Evolutionary conservation across 169 alveolate species (phyloP), one percentile per base, ranked within the genome.

Genomic region (Babesia sp.): DNA sequence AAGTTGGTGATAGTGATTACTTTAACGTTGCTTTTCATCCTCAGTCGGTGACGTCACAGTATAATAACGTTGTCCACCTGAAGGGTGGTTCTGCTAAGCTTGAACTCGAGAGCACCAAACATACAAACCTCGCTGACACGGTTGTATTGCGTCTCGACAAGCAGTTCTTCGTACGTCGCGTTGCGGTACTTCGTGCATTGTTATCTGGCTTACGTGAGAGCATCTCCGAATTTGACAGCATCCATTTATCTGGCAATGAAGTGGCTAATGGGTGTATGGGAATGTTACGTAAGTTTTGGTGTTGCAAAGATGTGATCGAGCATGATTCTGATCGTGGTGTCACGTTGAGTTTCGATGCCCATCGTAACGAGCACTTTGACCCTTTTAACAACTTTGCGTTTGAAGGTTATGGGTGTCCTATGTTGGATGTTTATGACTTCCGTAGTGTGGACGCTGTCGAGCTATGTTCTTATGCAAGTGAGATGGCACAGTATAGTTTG

Each of bases 311-410:
- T 2, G 7, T 28, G 33, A 24, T 20, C 22, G 53, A 45, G n/a
- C 55, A 22, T 2, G 22, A 2, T 6, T 18, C 22, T 24, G 41
- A 24, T 20, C n/a, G 37, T 16, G 26, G 31, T 42, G 28, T n/a
- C 5, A 45, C 24, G n/a, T 37, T 26, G 26, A 34, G 46, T 11
- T 54, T 54, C 63, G 50, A 33, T 8, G 50, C 20, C 22, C 61
- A 22, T 41, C 22, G 51, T 36, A 41, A 12, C 54, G 79, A 69
- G 29, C 31, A n/a, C 55, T 6, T 3, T n/a, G 70, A 69, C 33
- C 57, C 50, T 20, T 69, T 56, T 28, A 57, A 54, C 79, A 69
- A 69, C 57, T 69, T 69, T 37, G 26, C 29, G 5, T 54, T 54
- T 26, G 59, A 26, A 1, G 70, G 67, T 34, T 18, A 24, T 24